Conservation (phyloP, 768 basidiomycete genomes). For the Kwoniella sp. region DNA sequence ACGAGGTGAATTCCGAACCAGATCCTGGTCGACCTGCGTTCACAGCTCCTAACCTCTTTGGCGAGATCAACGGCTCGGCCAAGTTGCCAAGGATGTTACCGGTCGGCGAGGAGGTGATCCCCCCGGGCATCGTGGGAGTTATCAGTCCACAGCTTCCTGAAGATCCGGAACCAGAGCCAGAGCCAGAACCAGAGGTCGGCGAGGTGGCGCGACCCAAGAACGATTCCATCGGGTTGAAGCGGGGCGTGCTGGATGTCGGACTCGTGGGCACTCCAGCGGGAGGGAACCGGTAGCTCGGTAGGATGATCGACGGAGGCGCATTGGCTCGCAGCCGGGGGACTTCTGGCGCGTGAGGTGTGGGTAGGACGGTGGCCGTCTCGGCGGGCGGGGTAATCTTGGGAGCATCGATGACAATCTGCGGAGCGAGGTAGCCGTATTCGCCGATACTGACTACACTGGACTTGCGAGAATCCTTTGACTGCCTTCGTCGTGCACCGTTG, state of each 20-base stretch:
- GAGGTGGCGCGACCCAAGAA: conserved; percentile 27
- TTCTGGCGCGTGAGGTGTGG: background rate
- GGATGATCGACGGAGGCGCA: conserved; percentile 21
- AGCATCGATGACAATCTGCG: conserved; percentile 36
- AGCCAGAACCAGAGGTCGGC: conserved; percentile 4
- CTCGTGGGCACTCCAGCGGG: background rate
- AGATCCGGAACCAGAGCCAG: background rate
- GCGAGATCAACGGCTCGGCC: too few relatives aligned
- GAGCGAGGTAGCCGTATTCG: conserved; percentile 40
- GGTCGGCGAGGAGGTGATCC: too few relatives aligned
- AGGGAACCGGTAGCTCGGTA: conserved; percentile 24
- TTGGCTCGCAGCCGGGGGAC: conserved; percentile 4
- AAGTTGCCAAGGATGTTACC: background rate
- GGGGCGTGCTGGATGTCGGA: conserved; percentile 2
- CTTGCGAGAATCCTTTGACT: conserved; percentile 23
- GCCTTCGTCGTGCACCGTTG: background rate
- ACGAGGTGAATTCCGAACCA: conserved; percentile 23
- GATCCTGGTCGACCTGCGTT: conserved; percentile 35
- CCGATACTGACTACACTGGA: conserved; percentile 36
- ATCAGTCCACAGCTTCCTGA: too few relatives aligned
- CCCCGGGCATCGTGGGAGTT: background rate
- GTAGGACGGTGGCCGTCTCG: background rate
- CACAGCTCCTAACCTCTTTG: conserved; percentile 19
- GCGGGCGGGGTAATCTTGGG: background rate
- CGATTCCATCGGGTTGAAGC: conserved; percentile 34